Evolutionary conservation across 306 rosid species (phyloP), one percentile per base, ranked within the genome.

Genomic region (Sechiopsis laciniata): DNA sequence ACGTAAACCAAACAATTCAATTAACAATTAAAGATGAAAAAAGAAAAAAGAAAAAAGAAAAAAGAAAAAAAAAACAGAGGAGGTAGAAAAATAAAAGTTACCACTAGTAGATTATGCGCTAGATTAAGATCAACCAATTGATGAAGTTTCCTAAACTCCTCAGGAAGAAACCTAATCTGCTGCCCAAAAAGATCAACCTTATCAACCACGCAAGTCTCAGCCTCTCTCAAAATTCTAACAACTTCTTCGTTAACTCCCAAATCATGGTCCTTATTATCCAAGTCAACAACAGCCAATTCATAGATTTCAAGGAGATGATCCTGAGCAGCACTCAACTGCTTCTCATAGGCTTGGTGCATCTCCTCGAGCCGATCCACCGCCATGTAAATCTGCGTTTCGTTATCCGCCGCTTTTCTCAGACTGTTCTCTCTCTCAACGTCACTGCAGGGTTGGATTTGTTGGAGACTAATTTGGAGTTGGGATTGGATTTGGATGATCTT

Each of bases 341-440:
- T 94, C 73, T 80, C 89, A 77, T 90, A 94, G 10, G 89, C 73
- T 0, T 55, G 84, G 65, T 89, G 97, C 92, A 90, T 86, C 73
- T 90, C 90, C 5, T 85, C 97, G 24, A 88, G 71, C 87, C 87
- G 89, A 8, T 87, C 29, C 61, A 94, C 60, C 2, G 87, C 83
- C 50, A 76, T 85, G 59, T 64, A 84, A 5, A 26, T 20, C 42
- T 82, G 82, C 71, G 42, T 86, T 65, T 90, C 97, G 57, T 69
- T 86, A 63, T 90, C 98, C 6, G 85, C 79, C 22, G 72, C 26
- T 11, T 77, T 76, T 81, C 86, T 80, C 60, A 69, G 73, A 75
- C 74, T 57, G 12, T 26, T 82, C 78, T 88, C 91, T 10, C 46
- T 80, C 8, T 83, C 86, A 0, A 84, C 78, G 13, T 79, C 5